Evolutionary conservation across 176 grass and related monocot genomes (phyloP).

Genomic region (Paspalum notatum): DNA sequence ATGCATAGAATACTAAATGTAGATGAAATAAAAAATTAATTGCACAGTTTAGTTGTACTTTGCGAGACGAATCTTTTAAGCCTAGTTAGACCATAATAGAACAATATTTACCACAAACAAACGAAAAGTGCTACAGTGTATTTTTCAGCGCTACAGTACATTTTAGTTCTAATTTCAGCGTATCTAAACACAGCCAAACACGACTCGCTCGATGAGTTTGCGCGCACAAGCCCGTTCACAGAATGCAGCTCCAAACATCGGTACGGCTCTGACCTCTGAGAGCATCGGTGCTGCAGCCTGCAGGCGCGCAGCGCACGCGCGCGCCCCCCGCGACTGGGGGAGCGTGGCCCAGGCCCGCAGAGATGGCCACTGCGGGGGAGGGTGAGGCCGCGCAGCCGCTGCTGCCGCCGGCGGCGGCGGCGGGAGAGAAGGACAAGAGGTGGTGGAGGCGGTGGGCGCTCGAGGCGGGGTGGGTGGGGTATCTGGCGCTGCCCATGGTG

Average conservation of each 20-base stretch:
- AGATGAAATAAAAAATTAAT: too few relatives aligned
- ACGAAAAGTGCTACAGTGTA: too few relatives aligned
- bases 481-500: constrained; percentile 69
- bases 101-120: too few relatives aligned
- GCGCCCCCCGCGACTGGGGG: background rate
- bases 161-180: too few relatives aligned
- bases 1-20: too few relatives aligned
- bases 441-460: constrained; percentile 20
- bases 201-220: background rate
- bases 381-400: background rate
- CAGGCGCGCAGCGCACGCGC: background rate
- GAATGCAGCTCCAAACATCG: background rate
- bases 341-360: background rate
- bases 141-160: too few relatives aligned
- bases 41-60: too few relatives aligned
- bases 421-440: background rate
- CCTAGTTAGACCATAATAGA: too few relatives aligned
- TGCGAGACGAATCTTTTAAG: too few relatives aligned
- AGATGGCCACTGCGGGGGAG: constrained; percentile 8
- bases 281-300: background rate
- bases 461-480: constrained; percentile 44
- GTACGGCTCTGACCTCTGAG: background rate
- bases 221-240: background rate
- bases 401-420: constrained; percentile 13
- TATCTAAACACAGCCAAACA: too few relatives aligned